A percentile compares a stretch with the other conserved stretches of the same genome.
These are phyloP conservation scores for Entonaema liquescens DNA, from an alignment of 495 filamentous ascomycete genomes.

Conservation along the genomic window DNA sequence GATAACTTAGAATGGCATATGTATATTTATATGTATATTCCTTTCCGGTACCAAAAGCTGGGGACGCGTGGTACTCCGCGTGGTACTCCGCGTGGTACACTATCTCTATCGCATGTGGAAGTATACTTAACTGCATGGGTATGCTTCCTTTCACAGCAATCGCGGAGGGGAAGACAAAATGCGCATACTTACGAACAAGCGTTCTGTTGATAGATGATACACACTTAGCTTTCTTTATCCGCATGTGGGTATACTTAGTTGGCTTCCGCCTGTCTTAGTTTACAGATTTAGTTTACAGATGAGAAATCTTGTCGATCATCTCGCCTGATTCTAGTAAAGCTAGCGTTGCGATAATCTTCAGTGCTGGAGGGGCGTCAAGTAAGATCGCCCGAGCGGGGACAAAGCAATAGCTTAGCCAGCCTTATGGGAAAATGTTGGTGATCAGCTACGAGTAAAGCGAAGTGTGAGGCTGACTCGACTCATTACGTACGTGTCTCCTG, in stretches of 20 bases:
- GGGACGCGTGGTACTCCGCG: neutral
- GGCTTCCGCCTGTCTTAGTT: neutral
- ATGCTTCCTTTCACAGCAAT: slow-evolving; percentile 2
- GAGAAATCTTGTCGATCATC: neutral
- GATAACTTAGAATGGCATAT: neutral
- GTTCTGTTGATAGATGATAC: neutral
- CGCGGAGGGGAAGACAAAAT: neutral
- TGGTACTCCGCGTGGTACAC: neutral
- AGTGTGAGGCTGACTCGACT: slow-evolving; percentile 36
- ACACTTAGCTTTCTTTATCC: neutral
- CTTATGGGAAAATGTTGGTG: slow-evolving; percentile 6
- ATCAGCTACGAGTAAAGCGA: slow-evolving; percentile 16
- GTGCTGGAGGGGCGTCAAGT: neutral
- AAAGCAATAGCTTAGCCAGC: neutral
- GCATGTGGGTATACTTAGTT: neutral
- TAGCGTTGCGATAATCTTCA: neutral
- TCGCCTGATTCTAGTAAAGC: neutral
- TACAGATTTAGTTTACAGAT: neutral
- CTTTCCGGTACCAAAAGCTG: neutral
- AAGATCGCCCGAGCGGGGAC: neutral
- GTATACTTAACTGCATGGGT: neutral
- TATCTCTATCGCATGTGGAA: neutral
- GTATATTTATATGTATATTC: neutral
- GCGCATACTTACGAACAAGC: neutral
- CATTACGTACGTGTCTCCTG: slow-evolving; percentile 18